These are phyloP conservation scores for Saccharomycopsis guyanensis DNA, from an alignment of 805 yeast species.

Conservation along the genomic window DNA sequence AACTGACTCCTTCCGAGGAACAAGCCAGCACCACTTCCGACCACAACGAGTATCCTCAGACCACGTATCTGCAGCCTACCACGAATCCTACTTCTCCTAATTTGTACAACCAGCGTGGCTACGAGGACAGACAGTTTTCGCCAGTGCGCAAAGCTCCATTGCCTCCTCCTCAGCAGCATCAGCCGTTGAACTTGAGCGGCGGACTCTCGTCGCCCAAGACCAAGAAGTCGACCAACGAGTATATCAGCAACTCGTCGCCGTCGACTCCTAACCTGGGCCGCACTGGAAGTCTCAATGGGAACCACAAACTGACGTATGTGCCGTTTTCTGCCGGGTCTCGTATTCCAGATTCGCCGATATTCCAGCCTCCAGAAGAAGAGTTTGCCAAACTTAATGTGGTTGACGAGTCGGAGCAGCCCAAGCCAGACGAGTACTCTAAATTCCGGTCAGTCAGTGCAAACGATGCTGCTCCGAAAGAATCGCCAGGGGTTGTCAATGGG, in stretches of 20 bases:
- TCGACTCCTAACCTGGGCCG: not conserved
- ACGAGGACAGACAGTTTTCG: conserved; percentile 32
- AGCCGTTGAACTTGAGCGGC: not conserved
- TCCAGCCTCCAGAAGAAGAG: conserved; percentile 6
- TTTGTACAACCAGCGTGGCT: not conserved
- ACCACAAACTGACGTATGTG: not conserved
- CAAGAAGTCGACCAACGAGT: not conserved
- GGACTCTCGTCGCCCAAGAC: not conserved
- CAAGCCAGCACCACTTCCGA: not conserved
- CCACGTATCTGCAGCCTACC: too few species aligned
- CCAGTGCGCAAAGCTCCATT: conserved; percentile 72
- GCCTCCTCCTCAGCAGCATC: conserved; percentile 43
- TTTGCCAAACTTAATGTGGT: conserved; percentile 4
- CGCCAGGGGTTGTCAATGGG: not conserved
- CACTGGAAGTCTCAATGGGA: not conserved
- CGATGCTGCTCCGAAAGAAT: conserved; percentile 7
- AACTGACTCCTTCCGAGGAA: not conserved
- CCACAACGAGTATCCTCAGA: not conserved
- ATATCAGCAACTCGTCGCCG: conserved; percentile 1
- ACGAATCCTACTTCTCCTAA: not conserved
- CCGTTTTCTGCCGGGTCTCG: conserved; percentile 15
- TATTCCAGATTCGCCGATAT: conserved; percentile 13
- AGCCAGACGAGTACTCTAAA: conserved; percentile 3
- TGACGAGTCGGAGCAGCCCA: not conserved
- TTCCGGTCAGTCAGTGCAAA: conserved; percentile 18